Conservation (phyloP, 2,329 filamentous ascomycete genomes). For the Aspergillus nomiae region DNA sequence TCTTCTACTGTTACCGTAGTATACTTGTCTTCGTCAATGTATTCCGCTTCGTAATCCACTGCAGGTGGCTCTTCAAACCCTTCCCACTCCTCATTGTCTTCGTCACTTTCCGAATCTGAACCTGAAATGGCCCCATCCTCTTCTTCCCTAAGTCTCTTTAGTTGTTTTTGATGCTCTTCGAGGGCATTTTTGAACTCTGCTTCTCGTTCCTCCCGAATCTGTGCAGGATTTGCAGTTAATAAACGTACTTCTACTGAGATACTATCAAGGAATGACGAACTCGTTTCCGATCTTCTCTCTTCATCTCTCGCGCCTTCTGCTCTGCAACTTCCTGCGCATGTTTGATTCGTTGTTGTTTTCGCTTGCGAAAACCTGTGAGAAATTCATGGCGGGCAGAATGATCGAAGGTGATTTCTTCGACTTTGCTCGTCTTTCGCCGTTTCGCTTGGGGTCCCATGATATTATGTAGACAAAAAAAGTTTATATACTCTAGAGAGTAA, state of each 20-base stretch:
- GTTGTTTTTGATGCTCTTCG: conserved; percentile 69
- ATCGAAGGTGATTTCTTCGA: conserved; percentile 88
- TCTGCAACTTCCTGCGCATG: conserved; percentile 79
- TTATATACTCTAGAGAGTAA: not conserved
- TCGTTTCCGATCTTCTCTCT: conserved; percentile 71
- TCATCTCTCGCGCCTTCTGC: conserved; percentile 76
- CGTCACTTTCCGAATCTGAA: conserved; percentile 31
- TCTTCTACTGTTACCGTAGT: conserved; percentile 93
- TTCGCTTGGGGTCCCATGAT: conserved; percentile 62
- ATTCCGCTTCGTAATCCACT: conserved; percentile 85
- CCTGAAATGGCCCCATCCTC: conserved; percentile 26
- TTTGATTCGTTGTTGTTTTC: conserved; percentile 83
- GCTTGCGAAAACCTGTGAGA: conserved; percentile 94
- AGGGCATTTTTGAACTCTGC: conserved; percentile 82
- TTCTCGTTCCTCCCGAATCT: conserved; percentile 84
- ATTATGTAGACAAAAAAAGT: not conserved
- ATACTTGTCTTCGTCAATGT: conserved; percentile 93
- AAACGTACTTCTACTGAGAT: not conserved
- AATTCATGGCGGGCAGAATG: conserved; percentile 77
- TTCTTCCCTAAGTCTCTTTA: conserved; percentile 61
- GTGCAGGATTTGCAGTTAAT: conserved; percentile 12
- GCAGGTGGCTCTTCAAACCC: conserved; percentile 60
- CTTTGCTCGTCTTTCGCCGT: conserved; percentile 63
- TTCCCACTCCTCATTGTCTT: conserved; percentile 62
- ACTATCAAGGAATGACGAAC: conserved; percentile 51